A percentile compares a stretch with the other conserved stretches of the same genome.
phyloP scores from a whole-genome alignment of 768 basidiomycete genomes.

The Gymnopilus junonius region DNA sequence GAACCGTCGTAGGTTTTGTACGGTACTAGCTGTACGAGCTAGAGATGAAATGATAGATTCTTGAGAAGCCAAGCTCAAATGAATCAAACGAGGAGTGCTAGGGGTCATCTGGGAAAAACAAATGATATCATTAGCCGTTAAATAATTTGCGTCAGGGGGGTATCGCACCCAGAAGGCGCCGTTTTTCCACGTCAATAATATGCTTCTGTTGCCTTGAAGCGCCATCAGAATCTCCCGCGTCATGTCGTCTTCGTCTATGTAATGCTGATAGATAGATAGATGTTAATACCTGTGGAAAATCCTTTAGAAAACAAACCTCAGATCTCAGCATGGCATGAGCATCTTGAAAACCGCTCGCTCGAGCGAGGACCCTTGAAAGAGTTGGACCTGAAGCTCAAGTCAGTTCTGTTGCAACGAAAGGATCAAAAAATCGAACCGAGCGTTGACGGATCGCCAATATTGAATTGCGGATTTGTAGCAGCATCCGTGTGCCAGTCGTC shows the following conservation, averaged over 20 bases:
- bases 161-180: constrained; percentile 35
- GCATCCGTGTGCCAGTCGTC: constrained; percentile 61
- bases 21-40: constrained; percentile 58
- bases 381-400: constrained; percentile 45
- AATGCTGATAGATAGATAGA: constrained; percentile 47
- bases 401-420: not conserved
- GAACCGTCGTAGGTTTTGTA: constrained; percentile 69
- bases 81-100: constrained; percentile 63
- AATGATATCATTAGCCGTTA: too few species aligned
- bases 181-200: constrained; percentile 50
- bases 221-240: constrained; percentile 79
- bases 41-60: constrained; percentile 66
- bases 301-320: constrained; percentile 46
- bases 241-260: constrained; percentile 76
- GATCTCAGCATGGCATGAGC: constrained; percentile 43
- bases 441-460: constrained; percentile 74
- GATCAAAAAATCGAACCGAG: constrained; percentile 50
- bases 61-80: constrained; percentile 70
- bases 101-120: constrained; percentile 42
- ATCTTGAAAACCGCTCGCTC: constrained; percentile 38
- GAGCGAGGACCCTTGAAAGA: constrained; percentile 37
- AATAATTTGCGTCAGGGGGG: not conserved
- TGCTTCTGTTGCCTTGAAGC: constrained; percentile 72
- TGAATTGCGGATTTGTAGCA: constrained; percentile 48
- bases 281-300: not conserved